These are phyloP conservation scores for Botrytis aclada DNA, from an alignment of 2,329 filamentous ascomycete genomes.

Conservation along the genomic window DNA sequence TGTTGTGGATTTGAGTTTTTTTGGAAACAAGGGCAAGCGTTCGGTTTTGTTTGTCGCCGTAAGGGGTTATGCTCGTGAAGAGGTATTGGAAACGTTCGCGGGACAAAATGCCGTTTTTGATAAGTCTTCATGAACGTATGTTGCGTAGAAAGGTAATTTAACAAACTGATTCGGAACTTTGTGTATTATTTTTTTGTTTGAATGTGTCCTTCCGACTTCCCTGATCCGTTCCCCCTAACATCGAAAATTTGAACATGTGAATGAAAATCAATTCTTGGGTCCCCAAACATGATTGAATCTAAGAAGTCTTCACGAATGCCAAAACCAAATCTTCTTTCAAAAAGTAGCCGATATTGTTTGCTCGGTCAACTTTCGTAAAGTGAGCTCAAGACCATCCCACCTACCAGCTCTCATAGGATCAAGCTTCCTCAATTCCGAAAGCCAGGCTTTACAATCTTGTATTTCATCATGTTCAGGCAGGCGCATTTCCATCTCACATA, in stretches of 20 bases:
- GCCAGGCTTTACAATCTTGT: constrained; percentile 33
- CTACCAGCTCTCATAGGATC: constrained; percentile 38
- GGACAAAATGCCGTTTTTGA: neutral
- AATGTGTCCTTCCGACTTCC: neutral
- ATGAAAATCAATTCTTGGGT: neutral
- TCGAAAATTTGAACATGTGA: neutral
- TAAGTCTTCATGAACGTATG: neutral
- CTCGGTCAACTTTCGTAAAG: neutral
- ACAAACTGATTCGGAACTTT: neutral
- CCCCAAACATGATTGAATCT: neutral
- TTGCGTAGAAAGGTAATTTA: neutral
- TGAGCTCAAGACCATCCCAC: constrained; percentile 36
- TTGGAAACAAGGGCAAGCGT: neutral
- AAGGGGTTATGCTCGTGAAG: neutral
- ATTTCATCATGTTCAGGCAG: constrained; percentile 43
- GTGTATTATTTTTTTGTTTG: neutral
- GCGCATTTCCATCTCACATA: constrained; percentile 53
- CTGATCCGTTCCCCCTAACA: neutral
- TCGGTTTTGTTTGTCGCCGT: neutral
- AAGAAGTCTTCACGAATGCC: neutral
- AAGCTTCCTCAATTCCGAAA: constrained; percentile 35
- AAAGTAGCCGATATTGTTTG: neutral
- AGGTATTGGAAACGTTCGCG: neutral
- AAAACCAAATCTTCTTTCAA: neutral
- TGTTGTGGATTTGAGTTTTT: neutral